These are phyloP conservation scores for Aspergillus homomorphus DNA, from an alignment of 495 filamentous ascomycete genomes.

Conservation along the genomic window DNA sequence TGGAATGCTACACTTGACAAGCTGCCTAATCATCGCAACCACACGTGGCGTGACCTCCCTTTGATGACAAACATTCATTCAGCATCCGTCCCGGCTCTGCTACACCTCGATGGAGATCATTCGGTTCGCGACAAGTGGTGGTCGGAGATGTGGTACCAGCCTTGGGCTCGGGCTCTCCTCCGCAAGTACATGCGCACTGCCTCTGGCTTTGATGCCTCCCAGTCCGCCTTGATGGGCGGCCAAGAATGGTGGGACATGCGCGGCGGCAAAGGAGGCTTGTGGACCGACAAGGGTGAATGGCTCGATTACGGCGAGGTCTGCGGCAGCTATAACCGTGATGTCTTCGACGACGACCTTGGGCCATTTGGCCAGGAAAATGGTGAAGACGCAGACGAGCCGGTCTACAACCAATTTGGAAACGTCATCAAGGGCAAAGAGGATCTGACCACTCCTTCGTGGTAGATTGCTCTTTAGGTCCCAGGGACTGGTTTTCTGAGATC, in stretches of 20 bases:
- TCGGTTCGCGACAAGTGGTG: slow-evolving; percentile 45
- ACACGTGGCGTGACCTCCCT: slow-evolving; percentile 48
- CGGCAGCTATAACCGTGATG: slow-evolving; percentile 43
- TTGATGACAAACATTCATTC: slow-evolving; percentile 55
- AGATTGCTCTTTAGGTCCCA: not conserved
- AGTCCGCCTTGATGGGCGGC: slow-evolving; percentile 46
- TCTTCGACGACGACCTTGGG: slow-evolving; percentile 48
- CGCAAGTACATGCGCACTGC: slow-evolving; percentile 48
- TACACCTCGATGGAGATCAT: slow-evolving; percentile 50
- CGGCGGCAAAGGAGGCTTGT: slow-evolving; percentile 57
- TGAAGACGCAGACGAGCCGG: slow-evolving; percentile 59
- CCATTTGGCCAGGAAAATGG: slow-evolving; percentile 59
- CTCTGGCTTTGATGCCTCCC: slow-evolving; percentile 40
- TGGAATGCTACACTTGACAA: slow-evolving; percentile 44
- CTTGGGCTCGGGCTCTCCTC: slow-evolving; percentile 50
- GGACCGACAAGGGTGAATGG: slow-evolving; percentile 56
- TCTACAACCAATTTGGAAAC: slow-evolving; percentile 44
- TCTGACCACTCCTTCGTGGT: not conserved
- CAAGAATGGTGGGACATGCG: slow-evolving; percentile 53
- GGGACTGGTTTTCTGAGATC: slow-evolving; percentile 2
- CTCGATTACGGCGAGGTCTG: slow-evolving; percentile 54
- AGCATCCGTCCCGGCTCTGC: slow-evolving; percentile 44
- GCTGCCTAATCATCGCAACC: slow-evolving; percentile 33
- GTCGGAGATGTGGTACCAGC: slow-evolving; percentile 57
- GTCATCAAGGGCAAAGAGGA: slow-evolving; percentile 40